Evolutionary conservation across 2,329 filamentous ascomycete species (phyloP).

Genomic region (Lithohypha guttulata): DNA sequence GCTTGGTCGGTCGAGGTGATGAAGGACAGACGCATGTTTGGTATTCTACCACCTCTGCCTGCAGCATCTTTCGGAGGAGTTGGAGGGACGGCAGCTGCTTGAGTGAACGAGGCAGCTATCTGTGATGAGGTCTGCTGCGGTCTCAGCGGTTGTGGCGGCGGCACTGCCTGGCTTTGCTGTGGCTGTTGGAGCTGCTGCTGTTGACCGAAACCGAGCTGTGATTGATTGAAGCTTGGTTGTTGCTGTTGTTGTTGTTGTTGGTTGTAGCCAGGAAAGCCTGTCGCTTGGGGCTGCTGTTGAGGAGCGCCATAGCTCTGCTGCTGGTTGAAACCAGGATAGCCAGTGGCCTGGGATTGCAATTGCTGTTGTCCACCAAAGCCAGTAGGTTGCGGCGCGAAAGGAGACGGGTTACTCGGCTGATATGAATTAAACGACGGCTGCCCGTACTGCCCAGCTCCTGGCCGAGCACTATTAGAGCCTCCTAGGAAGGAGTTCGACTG

Average conservation of each 20-base stretch:
- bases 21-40: conserved; percentile 87
- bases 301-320: conserved; percentile 27
- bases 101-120: conserved; percentile 53
- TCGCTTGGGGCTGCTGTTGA: conserved; percentile 51
- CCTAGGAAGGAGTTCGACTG: conserved; percentile 79
- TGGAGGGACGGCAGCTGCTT: conserved; percentile 33
- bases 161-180: conserved; percentile 28
- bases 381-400: conserved; percentile 45
- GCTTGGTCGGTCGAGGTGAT: conserved; percentile 90
- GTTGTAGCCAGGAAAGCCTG: conserved; percentile 41
- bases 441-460: conserved; percentile 49
- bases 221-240: conserved; percentile 46
- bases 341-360: conserved; percentile 58
- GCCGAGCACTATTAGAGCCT: conserved; percentile 63
- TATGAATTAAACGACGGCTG: conserved; percentile 42
- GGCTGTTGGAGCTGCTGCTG: conserved; percentile 28
- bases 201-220: conserved; percentile 24
- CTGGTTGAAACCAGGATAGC: conserved; percentile 44
- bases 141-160: conserved; percentile 41
- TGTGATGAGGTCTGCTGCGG: conserved; percentile 51
- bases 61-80: conserved; percentile 55
- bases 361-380: conserved; percentile 42
- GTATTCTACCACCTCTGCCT: conserved; percentile 55
- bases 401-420: conserved; percentile 46
- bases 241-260: conserved; percentile 48